Conservation (phyloP, 176 grass and related monocot species). For the Urochloa ruziziensis region DNA sequence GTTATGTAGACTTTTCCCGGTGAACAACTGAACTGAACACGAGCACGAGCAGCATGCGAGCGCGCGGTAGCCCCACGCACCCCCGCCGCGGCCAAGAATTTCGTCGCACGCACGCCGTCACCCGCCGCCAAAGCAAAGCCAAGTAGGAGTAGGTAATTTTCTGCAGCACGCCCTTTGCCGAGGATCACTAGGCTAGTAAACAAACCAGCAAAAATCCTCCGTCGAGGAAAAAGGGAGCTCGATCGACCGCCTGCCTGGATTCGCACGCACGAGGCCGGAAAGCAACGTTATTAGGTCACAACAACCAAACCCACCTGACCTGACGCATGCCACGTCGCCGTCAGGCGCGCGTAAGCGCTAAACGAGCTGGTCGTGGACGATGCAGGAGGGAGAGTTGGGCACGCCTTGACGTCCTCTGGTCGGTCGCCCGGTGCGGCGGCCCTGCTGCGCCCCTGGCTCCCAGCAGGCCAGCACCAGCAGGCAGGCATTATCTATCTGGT, state of each 20-base stretch:
- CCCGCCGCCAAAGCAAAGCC: constrained; percentile 29
- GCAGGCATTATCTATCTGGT: background rate
- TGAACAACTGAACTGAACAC: too few species aligned
- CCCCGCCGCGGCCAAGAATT: background rate
- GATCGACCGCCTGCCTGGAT: background rate
- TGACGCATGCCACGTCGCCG: too few species aligned
- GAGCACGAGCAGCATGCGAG: too few species aligned
- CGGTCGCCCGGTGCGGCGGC: background rate
- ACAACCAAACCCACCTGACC: background rate
- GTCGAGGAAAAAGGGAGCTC: background rate
- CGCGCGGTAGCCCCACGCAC: background rate
- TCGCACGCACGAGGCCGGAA: background rate
- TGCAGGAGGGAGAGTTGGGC: constrained; percentile 1
- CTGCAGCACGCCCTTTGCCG: background rate
- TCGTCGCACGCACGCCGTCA: background rate
- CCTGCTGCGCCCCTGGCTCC: background rate
- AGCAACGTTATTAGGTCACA: background rate
- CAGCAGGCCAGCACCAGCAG: too few species aligned
- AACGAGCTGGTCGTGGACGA: background rate
- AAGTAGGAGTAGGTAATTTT: too few species aligned
- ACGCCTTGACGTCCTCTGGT: background rate
- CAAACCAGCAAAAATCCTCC: background rate
- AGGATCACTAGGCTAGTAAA: background rate
- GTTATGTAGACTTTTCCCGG: too few species aligned
- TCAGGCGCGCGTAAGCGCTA: background rate